Conservation (phyloP, 2,329 filamentous ascomycete genomes). For the Aureobasidium sp. region DNA sequence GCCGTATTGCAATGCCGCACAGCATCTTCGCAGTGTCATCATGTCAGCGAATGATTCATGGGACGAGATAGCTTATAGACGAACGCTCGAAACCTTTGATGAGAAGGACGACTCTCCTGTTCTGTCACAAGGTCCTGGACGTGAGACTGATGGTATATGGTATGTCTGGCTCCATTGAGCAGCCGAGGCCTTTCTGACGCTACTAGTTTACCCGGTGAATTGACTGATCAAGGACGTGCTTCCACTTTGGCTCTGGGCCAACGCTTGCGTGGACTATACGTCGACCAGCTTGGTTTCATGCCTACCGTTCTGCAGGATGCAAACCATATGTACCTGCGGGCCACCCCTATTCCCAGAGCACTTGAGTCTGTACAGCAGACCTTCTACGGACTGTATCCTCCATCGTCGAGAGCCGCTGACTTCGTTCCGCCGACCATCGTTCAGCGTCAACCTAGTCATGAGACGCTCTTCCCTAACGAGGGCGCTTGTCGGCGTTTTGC, state of each 20-base stretch:
- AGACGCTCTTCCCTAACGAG: conserved; percentile 44
- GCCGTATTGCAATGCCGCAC: conserved; percentile 81
- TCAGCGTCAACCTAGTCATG: conserved; percentile 35
- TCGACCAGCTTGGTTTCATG: conserved; percentile 42
- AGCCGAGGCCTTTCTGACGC: not conserved
- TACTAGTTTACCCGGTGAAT: conserved; percentile 36
- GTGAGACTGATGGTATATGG: conserved; percentile 73
- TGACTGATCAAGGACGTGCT: conserved; percentile 41
- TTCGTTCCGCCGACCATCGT: conserved; percentile 37
- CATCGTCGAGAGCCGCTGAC: conserved; percentile 31
- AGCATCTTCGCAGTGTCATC: conserved; percentile 57
- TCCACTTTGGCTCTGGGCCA: conserved; percentile 41
- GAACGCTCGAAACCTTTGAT: conserved; percentile 71
- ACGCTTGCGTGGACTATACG: conserved; percentile 40
- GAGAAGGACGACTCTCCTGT: conserved; percentile 49
- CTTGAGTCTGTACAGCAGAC: conserved; percentile 43
- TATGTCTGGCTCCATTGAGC: conserved; percentile 35
- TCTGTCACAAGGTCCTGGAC: conserved; percentile 56
- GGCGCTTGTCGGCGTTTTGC: conserved; percentile 39
- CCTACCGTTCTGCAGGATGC: conserved; percentile 33
- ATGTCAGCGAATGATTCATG: conserved; percentile 47
- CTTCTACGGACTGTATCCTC: conserved; percentile 41
- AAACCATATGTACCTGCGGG: conserved; percentile 36
- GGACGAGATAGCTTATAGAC: conserved; percentile 53
- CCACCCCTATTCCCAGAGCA: conserved; percentile 42